A percentile compares a stretch with the other conserved stretches of the same genome.
These are phyloP conservation scores for Scheffersomyces segobiensis DNA, from an alignment of 1,139 yeast genomes.

Conservation along the genomic window DNA sequence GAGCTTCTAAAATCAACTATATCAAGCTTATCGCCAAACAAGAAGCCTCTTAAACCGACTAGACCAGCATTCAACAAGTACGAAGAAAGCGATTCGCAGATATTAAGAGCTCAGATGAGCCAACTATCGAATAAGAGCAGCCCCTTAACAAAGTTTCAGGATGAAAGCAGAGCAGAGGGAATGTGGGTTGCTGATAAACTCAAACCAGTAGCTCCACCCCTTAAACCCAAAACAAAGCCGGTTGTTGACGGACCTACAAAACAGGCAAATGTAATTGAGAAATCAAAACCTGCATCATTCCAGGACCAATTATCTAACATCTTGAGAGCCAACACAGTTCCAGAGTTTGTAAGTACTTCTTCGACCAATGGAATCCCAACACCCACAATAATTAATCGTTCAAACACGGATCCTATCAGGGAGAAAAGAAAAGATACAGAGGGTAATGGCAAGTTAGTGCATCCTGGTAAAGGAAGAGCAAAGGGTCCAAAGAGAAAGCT, in stretches of 20 bases:
- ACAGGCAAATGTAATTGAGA: conserved; percentile 4
- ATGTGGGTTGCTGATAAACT: conserved; percentile 17
- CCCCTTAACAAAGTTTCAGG: background rate
- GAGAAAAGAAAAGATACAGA: conserved; percentile 8
- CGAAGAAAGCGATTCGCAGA: conserved; percentile 23
- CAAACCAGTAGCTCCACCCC: conserved; percentile 8
- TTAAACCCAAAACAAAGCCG: conserved; percentile 3
- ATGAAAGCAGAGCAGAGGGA: conserved; percentile 16
- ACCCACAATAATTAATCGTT: conserved; percentile 2
- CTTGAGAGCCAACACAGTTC: conserved; percentile 25
- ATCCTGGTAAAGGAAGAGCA: conserved; percentile 62
- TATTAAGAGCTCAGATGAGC: conserved; percentile 24
- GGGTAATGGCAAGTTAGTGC: conserved; percentile 40
- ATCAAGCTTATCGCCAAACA: conserved; percentile 13
- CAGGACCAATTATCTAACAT: conserved; percentile 22
- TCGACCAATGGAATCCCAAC: conserved; percentile 1
- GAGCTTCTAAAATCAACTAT: conserved; percentile 14
- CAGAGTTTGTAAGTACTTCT: conserved; percentile 10
- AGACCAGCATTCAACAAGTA: conserved; percentile 19
- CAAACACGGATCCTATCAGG: conserved; percentile 11
- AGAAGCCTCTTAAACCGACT: conserved; percentile 6
- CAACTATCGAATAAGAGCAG: background rate
- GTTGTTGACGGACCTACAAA: conserved; percentile 3
- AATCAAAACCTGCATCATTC: conserved; percentile 11
- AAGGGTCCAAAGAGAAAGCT: conserved; percentile 76